Evolutionary conservation across 1,139 yeast genomes (phyloP).

Genomic region (Nematodospora anomalae): DNA sequence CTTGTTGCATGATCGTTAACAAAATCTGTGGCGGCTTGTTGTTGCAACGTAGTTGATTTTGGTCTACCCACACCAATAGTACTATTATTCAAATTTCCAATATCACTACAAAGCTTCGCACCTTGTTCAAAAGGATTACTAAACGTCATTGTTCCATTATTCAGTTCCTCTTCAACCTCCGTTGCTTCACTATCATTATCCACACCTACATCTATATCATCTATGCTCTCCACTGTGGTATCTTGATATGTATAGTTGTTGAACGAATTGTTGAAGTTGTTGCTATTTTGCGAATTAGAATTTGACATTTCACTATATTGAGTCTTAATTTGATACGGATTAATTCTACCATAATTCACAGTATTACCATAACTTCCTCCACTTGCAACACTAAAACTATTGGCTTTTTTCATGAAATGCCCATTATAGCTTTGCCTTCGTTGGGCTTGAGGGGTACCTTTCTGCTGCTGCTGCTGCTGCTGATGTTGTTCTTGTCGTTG

Average conservation of each 20-base stretch:
- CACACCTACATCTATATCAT: not conserved
- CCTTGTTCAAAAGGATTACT: conserved; percentile 12
- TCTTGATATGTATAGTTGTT: not conserved
- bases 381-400: conserved; percentile 9
- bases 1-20: conserved; percentile 1
- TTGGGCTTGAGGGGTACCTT: not conserved
- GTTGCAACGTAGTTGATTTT: no score
- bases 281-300: conserved; percentile 4
- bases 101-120: no score
- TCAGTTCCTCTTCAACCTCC: conserved; percentile 12
- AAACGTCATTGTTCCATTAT: conserved; percentile 5
- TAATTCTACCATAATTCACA: conserved; percentile 5
- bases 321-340: conserved; percentile 11
- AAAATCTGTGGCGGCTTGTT: not conserved
- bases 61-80: no score
- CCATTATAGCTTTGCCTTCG: conserved; percentile 8
- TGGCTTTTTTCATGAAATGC: conserved; percentile 10
- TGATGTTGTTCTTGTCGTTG: not conserved
- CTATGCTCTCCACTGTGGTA: not conserved
- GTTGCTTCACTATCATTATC: conserved; percentile 11
- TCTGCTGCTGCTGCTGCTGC: not conserved
- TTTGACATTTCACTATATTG: conserved; percentile 7
- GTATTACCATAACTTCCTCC: conserved; percentile 8
- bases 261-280: not conserved
- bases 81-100: no score